Evolutionary conservation across 164 flowering plant genomes (phyloP), one percentile per base, ranked within the genome.

Genomic region (Kalanchoe fedtschenkoi): DNA sequence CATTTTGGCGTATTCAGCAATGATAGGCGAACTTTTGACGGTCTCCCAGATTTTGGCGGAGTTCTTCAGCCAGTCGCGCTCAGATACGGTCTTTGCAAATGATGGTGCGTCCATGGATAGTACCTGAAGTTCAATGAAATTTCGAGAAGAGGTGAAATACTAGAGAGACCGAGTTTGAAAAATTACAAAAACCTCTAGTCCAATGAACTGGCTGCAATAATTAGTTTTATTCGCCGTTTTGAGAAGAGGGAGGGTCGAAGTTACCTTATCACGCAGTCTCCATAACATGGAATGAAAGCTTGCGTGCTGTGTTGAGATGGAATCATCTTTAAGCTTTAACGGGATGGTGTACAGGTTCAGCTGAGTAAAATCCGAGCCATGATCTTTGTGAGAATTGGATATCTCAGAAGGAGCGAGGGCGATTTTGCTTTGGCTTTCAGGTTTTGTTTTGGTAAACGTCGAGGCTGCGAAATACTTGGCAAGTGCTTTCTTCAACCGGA

Each of bases 1-100:
- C 5, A 77, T 75, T 70, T 59, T 81, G 70, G 79, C 55, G 43
- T 91, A 89, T 46, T 91, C 95, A 1, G 84, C 69, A 63, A 92
- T 77, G 15, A 81, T 71, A 4, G 89, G 74, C 38, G 95, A 87
- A 68, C 72, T 83, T 77, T 84, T 89, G 63, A 91, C 80, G 14
- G 74, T 67, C 17, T 87, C 96, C 98, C 98, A 91, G 71, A 89
- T 82, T 64, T 80, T 83, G 24, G 85, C 87, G 16, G 89, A 79
- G 73, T 83, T 92, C 71, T 76, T 80, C 70, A 87, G 65, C 98
- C 95, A 89, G 29, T 92, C 96, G 8, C 96, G 85, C 59, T 92
- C 96, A 0, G 95, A 82, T 15, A 89, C 78, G 7, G 83, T 64
- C 77, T 83, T 86, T 42, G 88, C 70, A 68, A 92, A 89, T 4